Percentiles rank a stretch among this genome's conserved stretches.
These are phyloP conservation scores for Tuber magnatum DNA, from an alignment of 495 filamentous ascomycete species.

Conservation along the genomic window DNA sequence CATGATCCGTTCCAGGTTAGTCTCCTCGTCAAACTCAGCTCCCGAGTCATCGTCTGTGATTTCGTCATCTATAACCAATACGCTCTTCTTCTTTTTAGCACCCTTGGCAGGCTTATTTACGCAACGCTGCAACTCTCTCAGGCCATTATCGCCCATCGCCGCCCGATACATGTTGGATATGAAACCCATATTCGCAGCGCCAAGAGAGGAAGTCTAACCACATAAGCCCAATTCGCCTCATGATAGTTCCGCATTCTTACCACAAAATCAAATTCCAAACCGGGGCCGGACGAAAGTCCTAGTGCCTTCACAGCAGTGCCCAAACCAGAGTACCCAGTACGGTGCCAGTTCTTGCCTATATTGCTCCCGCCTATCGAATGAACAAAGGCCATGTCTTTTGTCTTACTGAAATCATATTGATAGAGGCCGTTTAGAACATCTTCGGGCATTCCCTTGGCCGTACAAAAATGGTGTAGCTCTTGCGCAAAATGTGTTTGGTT, in stretches of 20 bases:
- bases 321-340: constrained; percentile 61
- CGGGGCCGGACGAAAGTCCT: constrained; percentile 46
- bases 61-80: constrained; percentile 47
- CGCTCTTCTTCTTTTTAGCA: constrained; percentile 56
- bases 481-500: constrained; percentile 49
- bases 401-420: constrained; percentile 56
- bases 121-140: constrained; percentile 16
- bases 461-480: constrained; percentile 55
- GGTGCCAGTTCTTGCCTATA: constrained; percentile 44
- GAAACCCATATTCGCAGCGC: constrained; percentile 61
- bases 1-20: constrained; percentile 44
- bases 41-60: constrained; percentile 40
- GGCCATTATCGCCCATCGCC: constrained; percentile 34
- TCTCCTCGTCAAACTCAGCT: constrained; percentile 36
- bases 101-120: not conserved
- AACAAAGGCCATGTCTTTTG: constrained; percentile 55
- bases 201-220: constrained; percentile 66
- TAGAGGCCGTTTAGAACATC: constrained; percentile 48
- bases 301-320: constrained; percentile 52
- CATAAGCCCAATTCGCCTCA: constrained; percentile 14
- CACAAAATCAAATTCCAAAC: constrained; percentile 53
- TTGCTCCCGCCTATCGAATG: constrained; percentile 61
- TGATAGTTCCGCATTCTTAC: constrained; percentile 41
- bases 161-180: constrained; percentile 67
- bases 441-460: constrained; percentile 49